Base-by-base conservation (phyloP, 2,329 filamentous ascomycete species). In the Ceratocystis albifundus region DNA sequence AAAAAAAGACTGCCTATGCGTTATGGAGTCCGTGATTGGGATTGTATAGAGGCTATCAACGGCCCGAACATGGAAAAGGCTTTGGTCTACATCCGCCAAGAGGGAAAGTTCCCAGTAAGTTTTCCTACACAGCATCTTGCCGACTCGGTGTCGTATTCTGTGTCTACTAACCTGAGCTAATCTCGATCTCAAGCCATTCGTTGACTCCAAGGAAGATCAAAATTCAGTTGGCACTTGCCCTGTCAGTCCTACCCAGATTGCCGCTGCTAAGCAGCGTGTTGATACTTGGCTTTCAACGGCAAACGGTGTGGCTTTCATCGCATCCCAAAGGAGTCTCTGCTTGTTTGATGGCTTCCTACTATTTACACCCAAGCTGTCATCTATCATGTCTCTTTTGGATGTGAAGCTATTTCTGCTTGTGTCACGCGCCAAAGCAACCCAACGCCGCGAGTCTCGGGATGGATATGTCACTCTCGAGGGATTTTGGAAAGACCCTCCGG, bases 401-500 rank as follows among this genome's bases (percentile, higher is more conserved):
- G 75, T 95, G 50, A 88, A 85, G 71, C 76, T 97, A 2, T 93
- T 97, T 71, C 76, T 97, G 20, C 83, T 86, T 0, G 88, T 89
- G 1, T 82, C 84, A 32, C 86, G 87, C 68, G 77, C 77, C 12
- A 82, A 77, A 50, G 87, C 87, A 2, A 88, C 87, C 72, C 76
- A 78, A 44, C 80, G 89, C 28, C 78, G 89, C 36, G 84, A 88
- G 72, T 84, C 84, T 0, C 78, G 89, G 65, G 84, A 82, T 70
- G 89, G 89, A 10, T 94, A 94, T 74, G 88, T 90, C 36, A 93
- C 89, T 2, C 75, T 88, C 4, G 85, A 96, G 72, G 93, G 92
- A 32, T 99, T 96, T 77, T 99, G 94, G 94, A 82, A 86, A 66
- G 94, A 99, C 75, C 94, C 94, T 0, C 90, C 90, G 0, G 92